A percentile compares a stretch with the other conserved stretches of the same genome.
Evolutionary conservation across 768 basidiomycete species (phyloP).

Genomic region (Auricularia auricula-judae): DNA sequence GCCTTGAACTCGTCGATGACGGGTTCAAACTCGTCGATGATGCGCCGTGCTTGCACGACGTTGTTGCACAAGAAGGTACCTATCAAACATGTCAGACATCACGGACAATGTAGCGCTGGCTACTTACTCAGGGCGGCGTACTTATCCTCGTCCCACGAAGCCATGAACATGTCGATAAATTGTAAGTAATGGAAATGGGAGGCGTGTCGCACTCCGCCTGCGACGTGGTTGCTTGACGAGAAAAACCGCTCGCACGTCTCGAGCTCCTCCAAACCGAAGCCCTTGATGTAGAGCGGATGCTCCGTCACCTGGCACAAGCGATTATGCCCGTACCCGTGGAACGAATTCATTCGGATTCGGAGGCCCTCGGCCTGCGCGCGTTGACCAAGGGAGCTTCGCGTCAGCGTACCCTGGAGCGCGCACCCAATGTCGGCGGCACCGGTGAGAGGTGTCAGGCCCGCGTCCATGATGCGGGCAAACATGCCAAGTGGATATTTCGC

Average conservation of each 20-base stretch:
- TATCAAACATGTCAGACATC: neutral
- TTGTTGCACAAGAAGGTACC: neutral
- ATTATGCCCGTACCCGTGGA: too few species aligned
- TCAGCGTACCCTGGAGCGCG: too few species aligned
- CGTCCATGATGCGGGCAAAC: neutral
- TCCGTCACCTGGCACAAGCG: too few species aligned
- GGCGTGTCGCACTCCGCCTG: too few species aligned
- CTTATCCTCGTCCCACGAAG: slow-evolving; percentile 7
- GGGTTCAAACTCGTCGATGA: neutral
- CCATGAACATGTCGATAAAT: too few species aligned
- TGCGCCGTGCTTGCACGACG: slow-evolving; percentile 4
- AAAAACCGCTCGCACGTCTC: too few species aligned
- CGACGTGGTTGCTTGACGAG: too few species aligned
- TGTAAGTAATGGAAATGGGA: too few species aligned
- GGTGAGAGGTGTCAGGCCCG: neutral
- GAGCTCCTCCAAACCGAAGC: neutral
- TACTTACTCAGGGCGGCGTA: slow-evolving; percentile 14
- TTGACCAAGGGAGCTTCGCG: too few species aligned
- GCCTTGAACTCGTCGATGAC: neutral
- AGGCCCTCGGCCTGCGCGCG: too few species aligned
- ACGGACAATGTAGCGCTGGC: neutral
- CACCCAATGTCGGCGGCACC: too few species aligned
- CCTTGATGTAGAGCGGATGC: slow-evolving; percentile 7
- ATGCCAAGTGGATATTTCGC: neutral
- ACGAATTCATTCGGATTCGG: too few species aligned